Evolutionary conservation across 2,329 filamentous ascomycete species (phyloP).

Genomic region (Rutstroemia sydowiana): DNA sequence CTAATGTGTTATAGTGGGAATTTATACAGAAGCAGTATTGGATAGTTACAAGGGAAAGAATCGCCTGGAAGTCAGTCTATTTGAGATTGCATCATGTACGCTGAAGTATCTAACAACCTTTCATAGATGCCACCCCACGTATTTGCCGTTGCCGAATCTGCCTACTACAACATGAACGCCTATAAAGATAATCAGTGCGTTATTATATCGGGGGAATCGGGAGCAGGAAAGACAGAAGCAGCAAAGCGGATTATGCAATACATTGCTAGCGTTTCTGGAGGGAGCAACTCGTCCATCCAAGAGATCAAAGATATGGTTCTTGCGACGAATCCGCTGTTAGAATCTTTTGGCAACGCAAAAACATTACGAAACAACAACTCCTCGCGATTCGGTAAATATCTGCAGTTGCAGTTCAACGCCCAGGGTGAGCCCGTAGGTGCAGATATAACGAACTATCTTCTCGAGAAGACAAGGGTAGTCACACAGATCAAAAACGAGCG

Average conservation of each 20-base stretch:
- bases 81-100: neutral
- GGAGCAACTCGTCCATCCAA: constrained; percentile 66
- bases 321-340: constrained; percentile 91
- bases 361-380: constrained; percentile 98
- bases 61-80: constrained; percentile 61
- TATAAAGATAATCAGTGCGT: constrained; percentile 99
- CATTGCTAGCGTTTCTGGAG: constrained; percentile 92
- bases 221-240: constrained; percentile 96
- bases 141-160: constrained; percentile 90
- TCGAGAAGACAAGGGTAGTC: constrained; percentile 92
- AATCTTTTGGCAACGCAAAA: constrained; percentile 98
- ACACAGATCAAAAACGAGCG: constrained; percentile 92
- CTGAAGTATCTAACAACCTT: constrained; percentile 11
- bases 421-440: constrained; percentile 90
- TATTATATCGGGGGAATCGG: constrained; percentile 97
- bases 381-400: constrained; percentile 94
- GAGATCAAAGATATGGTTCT: constrained; percentile 99
- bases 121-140: constrained; percentile 76
- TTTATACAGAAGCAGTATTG: constrained; percentile 92
- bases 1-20: constrained; percentile 60
- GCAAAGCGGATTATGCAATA: constrained; percentile 99
- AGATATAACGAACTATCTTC: constrained; percentile 95
- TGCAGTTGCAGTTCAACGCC: constrained; percentile 92
- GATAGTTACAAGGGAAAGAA: constrained; percentile 96
- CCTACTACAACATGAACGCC: constrained; percentile 99